These are phyloP conservation scores for Vinca minor DNA, from an alignment of 257 asterid species.

Conservation along the genomic window DNA sequence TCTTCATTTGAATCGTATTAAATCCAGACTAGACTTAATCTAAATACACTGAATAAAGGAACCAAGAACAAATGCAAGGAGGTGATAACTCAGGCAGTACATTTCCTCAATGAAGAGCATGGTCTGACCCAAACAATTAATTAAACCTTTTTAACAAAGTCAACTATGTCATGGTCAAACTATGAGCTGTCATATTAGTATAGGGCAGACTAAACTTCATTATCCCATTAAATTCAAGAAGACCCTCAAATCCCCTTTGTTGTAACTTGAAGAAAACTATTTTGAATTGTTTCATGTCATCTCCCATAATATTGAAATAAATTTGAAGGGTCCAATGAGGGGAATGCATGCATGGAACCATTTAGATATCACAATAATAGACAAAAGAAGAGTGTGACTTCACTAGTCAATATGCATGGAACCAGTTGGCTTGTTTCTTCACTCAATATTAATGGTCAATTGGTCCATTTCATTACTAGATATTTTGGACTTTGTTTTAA, in stretches of 20 bases:
- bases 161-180: not conserved
- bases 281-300: too few relatives aligned
- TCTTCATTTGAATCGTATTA: too few relatives aligned
- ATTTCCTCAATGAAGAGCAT: not conserved
- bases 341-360: not conserved
- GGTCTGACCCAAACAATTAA: not conserved
- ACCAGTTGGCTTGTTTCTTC: too few relatives aligned
- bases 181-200: too few relatives aligned
- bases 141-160: not conserved
- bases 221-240: not conserved
- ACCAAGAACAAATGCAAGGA: not conserved
- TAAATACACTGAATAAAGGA: not conserved
- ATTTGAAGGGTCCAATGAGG: not conserved
- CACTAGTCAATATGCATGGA: too few relatives aligned
- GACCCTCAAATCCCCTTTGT: not conserved
- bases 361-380: not conserved
- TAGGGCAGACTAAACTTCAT: not conserved
- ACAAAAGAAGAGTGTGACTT: too few relatives aligned
- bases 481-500: too few relatives aligned
- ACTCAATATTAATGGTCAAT: not conserved
- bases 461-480: conserved; percentile 2
- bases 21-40: too few relatives aligned
- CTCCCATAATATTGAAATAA: not conserved
- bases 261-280: too few relatives aligned
- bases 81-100: not conserved